Conservation (phyloP, 2,329 filamentous ascomycete species). For the Diplodia mutila region DNA sequence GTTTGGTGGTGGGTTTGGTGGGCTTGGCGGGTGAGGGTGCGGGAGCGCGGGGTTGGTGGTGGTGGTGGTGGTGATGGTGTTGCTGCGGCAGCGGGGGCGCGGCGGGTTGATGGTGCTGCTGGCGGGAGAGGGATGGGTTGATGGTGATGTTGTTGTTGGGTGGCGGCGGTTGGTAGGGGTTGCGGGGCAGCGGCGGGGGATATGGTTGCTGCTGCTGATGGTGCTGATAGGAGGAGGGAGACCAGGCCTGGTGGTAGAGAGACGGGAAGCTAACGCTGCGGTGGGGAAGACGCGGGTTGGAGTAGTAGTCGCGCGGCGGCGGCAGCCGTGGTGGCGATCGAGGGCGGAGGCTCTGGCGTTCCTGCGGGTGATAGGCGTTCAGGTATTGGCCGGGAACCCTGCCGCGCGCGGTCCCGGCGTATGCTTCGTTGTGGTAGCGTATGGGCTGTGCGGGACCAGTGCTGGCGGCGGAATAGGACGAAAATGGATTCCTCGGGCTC, state of each 20-base stretch:
- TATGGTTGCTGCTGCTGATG: background rate
- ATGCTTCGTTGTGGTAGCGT: background rate
- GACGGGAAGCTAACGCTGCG: too few relatives aligned
- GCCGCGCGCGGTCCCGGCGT: background rate
- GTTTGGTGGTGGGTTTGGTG: too few relatives aligned
- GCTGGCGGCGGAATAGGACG: background rate
- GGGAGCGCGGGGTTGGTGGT: too few relatives aligned
- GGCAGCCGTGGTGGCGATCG: background rate
- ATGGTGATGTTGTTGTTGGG: too few relatives aligned
- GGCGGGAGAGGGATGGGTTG: too few relatives aligned
- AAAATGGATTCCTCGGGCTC: background rate
- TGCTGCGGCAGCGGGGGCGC: background rate
- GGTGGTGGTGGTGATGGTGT: too few relatives aligned
- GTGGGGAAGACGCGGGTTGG: background rate
- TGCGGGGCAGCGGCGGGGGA: too few relatives aligned
- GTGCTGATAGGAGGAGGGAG: too few relatives aligned
- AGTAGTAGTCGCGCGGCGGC: background rate
- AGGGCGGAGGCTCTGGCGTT: background rate
- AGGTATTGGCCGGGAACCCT: background rate
- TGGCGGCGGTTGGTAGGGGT: background rate
- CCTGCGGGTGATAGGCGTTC: background rate
- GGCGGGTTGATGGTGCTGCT: background rate
- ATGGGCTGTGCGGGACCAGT: background rate
- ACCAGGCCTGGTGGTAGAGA: too few relatives aligned
- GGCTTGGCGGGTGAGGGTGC: too few relatives aligned